phyloP scores from a whole-genome alignment of 768 basidiomycete species.

The Rhizopogon roseolus region DNA sequence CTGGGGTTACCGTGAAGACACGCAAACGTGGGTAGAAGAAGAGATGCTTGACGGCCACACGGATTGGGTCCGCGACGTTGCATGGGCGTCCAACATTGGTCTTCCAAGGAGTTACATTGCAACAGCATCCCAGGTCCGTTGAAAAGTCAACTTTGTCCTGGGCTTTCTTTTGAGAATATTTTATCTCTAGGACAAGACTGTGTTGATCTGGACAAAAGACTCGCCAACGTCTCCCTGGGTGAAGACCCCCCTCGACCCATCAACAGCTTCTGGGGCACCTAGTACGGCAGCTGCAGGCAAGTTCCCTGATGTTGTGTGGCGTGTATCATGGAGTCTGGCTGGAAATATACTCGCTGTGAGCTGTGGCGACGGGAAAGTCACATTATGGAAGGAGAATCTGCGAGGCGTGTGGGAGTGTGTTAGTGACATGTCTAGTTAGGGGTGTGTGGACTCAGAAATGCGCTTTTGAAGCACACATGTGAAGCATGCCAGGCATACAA shows the following conservation, averaged over 20 bases:
- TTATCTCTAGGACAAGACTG: slow-evolving; percentile 62
- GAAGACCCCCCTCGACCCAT: slow-evolving; percentile 75
- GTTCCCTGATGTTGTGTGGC: slow-evolving; percentile 97
- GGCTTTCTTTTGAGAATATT: neutral
- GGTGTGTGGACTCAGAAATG: neutral
- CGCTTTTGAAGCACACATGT: too few species aligned
- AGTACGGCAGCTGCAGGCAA: slow-evolving; percentile 53
- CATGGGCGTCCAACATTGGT: slow-evolving; percentile 97
- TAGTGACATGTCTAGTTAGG: slow-evolving; percentile 84
- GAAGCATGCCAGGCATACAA: too few species aligned
- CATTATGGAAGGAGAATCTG: slow-evolving; percentile 95
- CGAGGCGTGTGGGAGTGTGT: slow-evolving; percentile 96
- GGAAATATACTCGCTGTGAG: slow-evolving; percentile 94
- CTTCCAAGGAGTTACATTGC: slow-evolving; percentile 93
- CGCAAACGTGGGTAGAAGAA: slow-evolving; percentile 86
- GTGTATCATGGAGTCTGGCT: slow-evolving; percentile 94
- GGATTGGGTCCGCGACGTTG: slow-evolving; percentile 98
- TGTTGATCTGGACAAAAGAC: slow-evolving; percentile 89
- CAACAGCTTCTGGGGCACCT: slow-evolving; percentile 40
- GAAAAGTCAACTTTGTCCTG: neutral
- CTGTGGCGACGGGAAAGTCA: slow-evolving; percentile 97
- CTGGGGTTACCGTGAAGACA: slow-evolving; percentile 85
- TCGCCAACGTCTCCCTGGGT: slow-evolving; percentile 69
- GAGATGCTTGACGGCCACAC: slow-evolving; percentile 90
- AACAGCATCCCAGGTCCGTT: slow-evolving; percentile 77